phyloP scores from a whole-genome alignment of 2,329 filamentous ascomycete genomes.

The Penicillium sp. region DNA sequence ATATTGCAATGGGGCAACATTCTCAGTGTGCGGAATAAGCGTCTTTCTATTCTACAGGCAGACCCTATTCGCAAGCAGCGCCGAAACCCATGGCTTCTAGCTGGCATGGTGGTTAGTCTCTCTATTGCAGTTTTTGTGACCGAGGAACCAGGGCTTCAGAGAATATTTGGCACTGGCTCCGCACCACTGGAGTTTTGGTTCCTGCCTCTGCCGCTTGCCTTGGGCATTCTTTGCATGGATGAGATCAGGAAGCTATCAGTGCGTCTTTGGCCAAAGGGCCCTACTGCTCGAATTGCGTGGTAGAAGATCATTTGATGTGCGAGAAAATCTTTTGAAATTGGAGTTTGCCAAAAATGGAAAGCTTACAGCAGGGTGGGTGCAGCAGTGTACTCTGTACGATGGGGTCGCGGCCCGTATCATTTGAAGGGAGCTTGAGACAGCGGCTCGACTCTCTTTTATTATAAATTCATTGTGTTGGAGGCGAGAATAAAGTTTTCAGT shows the following conservation, averaged over 20 bases:
- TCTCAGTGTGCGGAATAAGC: constrained; percentile 53
- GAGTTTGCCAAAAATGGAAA: too few relatives aligned
- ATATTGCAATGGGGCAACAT: constrained; percentile 59
- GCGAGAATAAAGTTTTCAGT: too few relatives aligned
- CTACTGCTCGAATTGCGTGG: constrained; percentile 54
- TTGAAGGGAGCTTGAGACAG: too few relatives aligned
- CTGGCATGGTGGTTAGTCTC: constrained; percentile 50
- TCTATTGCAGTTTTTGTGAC: constrained; percentile 57
- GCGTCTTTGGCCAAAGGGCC: constrained; percentile 47
- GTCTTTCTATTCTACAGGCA: constrained; percentile 54
- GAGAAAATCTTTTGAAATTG: too few relatives aligned
- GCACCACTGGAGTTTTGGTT: constrained; percentile 57
- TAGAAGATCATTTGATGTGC: constrained; percentile 19
- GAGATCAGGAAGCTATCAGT: constrained; percentile 55
- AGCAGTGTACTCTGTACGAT: too few relatives aligned
- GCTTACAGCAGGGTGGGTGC: too few relatives aligned
- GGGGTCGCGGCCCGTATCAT: too few relatives aligned
- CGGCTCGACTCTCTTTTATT: too few relatives aligned
- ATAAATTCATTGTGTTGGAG: too few relatives aligned
- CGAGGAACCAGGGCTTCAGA: constrained; percentile 53
- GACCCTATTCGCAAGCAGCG: constrained; percentile 50
- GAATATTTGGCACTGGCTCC: constrained; percentile 50
- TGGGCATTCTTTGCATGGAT: constrained; percentile 54
- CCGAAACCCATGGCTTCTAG: constrained; percentile 54
- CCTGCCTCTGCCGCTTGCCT: constrained; percentile 52